A percentile compares a stretch with the other conserved stretches of the same genome.
phyloP scores from a whole-genome alignment of 2,329 filamentous ascomycete species.

The Pseudocercospora fijiensis region DNA sequence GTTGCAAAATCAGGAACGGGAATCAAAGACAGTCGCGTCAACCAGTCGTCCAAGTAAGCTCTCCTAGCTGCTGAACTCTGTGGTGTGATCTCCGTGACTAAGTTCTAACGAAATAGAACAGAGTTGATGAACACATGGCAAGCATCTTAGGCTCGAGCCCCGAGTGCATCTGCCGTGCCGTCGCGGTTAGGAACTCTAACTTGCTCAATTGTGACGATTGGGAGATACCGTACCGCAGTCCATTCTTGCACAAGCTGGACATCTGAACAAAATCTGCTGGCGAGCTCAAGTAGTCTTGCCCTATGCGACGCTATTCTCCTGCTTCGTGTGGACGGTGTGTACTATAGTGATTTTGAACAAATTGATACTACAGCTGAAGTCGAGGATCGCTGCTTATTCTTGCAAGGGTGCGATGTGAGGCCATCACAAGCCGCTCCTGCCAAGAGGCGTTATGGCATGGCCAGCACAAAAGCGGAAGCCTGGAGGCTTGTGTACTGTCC shows the following conservation, averaged over 20 bases:
- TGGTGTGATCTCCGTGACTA: background rate
- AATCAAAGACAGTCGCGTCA: background rate
- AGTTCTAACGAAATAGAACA: constrained; percentile 1
- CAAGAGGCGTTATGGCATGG: background rate
- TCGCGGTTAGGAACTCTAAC: background rate
- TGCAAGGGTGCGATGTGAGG: constrained; percentile 10
- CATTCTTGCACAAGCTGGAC: background rate
- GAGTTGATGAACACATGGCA: constrained; percentile 9
- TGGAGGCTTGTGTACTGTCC: constrained; percentile 6
- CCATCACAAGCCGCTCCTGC: constrained; percentile 1
- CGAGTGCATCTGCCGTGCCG: background rate
- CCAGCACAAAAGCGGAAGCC: constrained; percentile 2
- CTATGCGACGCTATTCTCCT: background rate
- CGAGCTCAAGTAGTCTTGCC: background rate
- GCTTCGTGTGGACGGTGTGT: background rate
- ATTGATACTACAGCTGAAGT: constrained; percentile 18
- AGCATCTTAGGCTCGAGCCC: constrained; percentile 6
- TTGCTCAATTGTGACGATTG: background rate
- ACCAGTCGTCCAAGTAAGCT: constrained; percentile 2
- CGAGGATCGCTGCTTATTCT: constrained; percentile 17
- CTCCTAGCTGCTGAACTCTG: background rate
- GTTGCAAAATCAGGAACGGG: background rate
- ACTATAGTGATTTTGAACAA: constrained; percentile 6
- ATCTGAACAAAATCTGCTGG: background rate
- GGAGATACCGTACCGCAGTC: background rate